phyloP scores from a whole-genome alignment of 2,329 filamentous ascomycete genomes.

The Colletotrichum agaves region DNA sequence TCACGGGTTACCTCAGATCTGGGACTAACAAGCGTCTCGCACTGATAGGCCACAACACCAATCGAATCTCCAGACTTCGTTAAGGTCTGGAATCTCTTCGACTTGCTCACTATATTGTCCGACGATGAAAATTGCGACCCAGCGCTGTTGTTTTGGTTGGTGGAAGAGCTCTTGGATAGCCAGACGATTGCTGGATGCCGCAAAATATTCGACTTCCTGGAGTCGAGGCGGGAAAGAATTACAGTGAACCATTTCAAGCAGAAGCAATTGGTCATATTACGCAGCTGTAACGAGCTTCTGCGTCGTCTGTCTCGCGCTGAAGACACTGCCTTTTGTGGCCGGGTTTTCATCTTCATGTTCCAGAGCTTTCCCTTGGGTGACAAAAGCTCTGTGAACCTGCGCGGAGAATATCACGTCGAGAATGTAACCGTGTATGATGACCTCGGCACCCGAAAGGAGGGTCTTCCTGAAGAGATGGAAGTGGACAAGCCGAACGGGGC shows the following conservation, averaged over 20 bases:
- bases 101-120: constrained; percentile 88
- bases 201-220: constrained; percentile 92
- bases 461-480: constrained; percentile 69
- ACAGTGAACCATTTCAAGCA: constrained; percentile 83
- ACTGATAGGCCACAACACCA: constrained; percentile 71
- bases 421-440: constrained; percentile 90
- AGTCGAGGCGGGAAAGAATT: constrained; percentile 90
- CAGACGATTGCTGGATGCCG: constrained; percentile 94
- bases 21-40: constrained; percentile 19
- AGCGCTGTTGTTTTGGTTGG: constrained; percentile 85
- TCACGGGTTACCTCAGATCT: background rate
- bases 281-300: constrained; percentile 95
- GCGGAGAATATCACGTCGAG: constrained; percentile 95
- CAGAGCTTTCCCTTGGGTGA: constrained; percentile 97
- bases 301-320: constrained; percentile 93
- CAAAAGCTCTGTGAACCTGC: constrained; percentile 95
- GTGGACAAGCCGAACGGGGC: constrained; percentile 64
- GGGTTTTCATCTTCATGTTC: constrained; percentile 98
- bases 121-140: constrained; percentile 83
- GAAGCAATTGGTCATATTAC: constrained; percentile 89
- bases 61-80: constrained; percentile 85
- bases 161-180: constrained; percentile 95
- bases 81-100: constrained; percentile 91
- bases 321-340: constrained; percentile 95
- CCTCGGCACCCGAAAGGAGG: constrained; percentile 46